Evolutionary conservation across 2,329 filamentous ascomycete species (phyloP).

Genomic region (Mariannaea elegans): DNA sequence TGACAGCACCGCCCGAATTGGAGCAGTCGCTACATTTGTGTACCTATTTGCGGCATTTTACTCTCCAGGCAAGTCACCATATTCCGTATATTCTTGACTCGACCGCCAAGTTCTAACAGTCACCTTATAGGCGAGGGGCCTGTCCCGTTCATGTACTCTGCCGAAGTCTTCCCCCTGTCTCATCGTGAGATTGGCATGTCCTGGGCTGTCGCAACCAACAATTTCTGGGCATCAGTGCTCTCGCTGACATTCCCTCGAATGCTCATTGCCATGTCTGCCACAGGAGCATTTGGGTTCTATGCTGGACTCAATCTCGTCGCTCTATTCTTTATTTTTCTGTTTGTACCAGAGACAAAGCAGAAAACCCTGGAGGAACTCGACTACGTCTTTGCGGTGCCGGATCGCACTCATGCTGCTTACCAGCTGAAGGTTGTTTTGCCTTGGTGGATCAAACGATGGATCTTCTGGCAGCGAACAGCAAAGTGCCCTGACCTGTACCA

Average conservation of each 20-base stretch:
- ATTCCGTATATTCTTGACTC: neutral
- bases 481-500: constrained; percentile 22
- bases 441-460: constrained; percentile 48
- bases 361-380: constrained; percentile 61
- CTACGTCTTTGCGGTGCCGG: constrained; percentile 56
- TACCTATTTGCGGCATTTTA: constrained; percentile 72
- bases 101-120: neutral
- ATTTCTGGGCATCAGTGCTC: constrained; percentile 59
- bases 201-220: constrained; percentile 66
- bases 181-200: constrained; percentile 70
- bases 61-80: constrained; percentile 56
- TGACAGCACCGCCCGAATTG: constrained; percentile 55
- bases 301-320: constrained; percentile 57
- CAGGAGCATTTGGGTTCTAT: constrained; percentile 53
- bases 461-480: constrained; percentile 8
- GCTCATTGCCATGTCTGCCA: constrained; percentile 45
- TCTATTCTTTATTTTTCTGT: constrained; percentile 57
- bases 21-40: constrained; percentile 65
- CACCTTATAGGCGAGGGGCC: constrained; percentile 56
- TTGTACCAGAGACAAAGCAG: constrained; percentile 61
- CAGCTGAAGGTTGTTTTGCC: constrained; percentile 49
- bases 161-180: constrained; percentile 68
- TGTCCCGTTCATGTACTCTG: constrained; percentile 66
- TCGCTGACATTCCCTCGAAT: constrained; percentile 59
- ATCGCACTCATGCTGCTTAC: constrained; percentile 50